Evolutionary conservation across 495 filamentous ascomycete species (phyloP).

Genomic region (Sphaerosporella brunnea): DNA sequence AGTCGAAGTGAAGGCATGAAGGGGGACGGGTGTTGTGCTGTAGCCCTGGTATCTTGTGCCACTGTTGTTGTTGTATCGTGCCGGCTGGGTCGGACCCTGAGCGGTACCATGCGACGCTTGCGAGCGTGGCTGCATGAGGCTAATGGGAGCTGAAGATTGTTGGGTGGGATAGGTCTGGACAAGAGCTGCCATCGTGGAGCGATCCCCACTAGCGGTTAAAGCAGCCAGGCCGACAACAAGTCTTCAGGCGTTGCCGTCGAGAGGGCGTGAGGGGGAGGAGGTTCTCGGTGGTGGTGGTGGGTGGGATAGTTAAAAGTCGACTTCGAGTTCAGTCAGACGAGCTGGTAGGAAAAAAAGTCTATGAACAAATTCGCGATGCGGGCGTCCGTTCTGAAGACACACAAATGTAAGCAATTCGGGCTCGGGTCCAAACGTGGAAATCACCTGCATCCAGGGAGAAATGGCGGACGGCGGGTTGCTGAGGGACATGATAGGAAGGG

Average conservation of each 20-base stretch:
- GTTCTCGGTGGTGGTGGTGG: slow-evolving; percentile 8
- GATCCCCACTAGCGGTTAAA: slow-evolving; percentile 14
- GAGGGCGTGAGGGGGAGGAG: slow-evolving; percentile 10
- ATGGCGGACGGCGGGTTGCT: neutral
- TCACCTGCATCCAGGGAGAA: neutral
- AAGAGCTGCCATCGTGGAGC: slow-evolving; percentile 60
- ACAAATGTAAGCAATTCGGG: slow-evolving; percentile 4
- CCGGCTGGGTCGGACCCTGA: slow-evolving; percentile 36
- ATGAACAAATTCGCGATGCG: neutral
- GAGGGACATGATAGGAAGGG: neutral
- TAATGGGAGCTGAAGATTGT: slow-evolving; percentile 46
- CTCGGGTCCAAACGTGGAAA: neutral
- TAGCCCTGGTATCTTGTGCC: slow-evolving; percentile 47
- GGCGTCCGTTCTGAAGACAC: slow-evolving; percentile 4
- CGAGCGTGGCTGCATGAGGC: slow-evolving; percentile 66
- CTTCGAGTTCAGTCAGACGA: slow-evolving; percentile 9
- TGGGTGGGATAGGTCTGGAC: slow-evolving; percentile 80
- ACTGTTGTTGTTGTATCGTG: slow-evolving; percentile 42
- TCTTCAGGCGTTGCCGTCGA: slow-evolving; percentile 13
- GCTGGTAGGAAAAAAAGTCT: slow-evolving; percentile 15
- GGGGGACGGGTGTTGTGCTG: slow-evolving; percentile 50
- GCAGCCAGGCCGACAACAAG: slow-evolving; percentile 6
- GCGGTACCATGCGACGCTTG: slow-evolving; percentile 40
- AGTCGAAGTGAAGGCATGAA: slow-evolving; percentile 70
- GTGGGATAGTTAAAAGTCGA: slow-evolving; percentile 12